Evolutionary conservation across 2,329 filamentous ascomycete species (phyloP).

Genomic region (Fusarium verticillioides): DNA sequence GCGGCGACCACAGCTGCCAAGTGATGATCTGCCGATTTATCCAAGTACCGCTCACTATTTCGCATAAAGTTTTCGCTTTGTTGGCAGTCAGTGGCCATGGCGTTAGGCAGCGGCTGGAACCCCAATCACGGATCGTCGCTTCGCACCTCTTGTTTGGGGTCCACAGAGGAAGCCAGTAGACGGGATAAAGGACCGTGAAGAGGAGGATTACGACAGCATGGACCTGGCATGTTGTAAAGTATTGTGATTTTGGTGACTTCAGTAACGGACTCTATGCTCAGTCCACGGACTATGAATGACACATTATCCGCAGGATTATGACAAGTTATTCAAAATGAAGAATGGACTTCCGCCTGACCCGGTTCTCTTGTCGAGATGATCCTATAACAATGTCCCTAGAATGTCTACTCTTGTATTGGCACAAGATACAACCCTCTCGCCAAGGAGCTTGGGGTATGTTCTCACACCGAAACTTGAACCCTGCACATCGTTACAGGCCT

Average conservation of each 20-base stretch:
- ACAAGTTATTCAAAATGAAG: not conserved
- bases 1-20: constrained; percentile 3
- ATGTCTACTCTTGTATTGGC: not conserved
- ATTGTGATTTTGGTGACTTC: no score
- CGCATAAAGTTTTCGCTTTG: fast-evolving
- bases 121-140: not conserved
- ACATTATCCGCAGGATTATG: no score
- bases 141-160: no score
- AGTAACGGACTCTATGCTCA: no score
- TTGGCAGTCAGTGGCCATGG: not conserved
- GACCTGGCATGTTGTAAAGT: no score
- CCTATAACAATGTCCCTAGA: fast-evolving
- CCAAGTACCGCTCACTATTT: not conserved
- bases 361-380: no score
- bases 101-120: not conserved
- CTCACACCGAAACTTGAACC: fast-evolving
- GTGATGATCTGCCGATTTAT: not conserved
- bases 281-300: no score
- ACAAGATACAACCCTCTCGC: fast-evolving
- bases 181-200: no score
- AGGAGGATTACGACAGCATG: no score
- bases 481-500: not conserved
- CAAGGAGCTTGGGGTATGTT: fast-evolving
- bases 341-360: not conserved
- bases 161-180: no score